Evolutionary conservation across 1,139 yeast genomes (phyloP).

Genomic region (Geotrichum bryndzae): DNA sequence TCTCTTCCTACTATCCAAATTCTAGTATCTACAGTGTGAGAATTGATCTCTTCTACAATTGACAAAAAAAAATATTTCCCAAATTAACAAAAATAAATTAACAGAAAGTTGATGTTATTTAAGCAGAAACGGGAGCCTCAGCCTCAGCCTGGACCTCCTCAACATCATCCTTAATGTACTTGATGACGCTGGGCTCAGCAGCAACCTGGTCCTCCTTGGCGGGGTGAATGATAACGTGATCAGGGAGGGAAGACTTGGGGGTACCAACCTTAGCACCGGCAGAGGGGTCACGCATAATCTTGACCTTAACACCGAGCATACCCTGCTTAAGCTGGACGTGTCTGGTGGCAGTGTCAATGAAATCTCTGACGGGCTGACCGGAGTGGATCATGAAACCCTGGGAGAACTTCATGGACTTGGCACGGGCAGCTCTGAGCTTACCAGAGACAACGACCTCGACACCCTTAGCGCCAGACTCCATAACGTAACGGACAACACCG

Average conservation of each 20-base stretch:
- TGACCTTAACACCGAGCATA: slow-evolving; percentile 98
- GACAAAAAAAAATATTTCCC: background rate
- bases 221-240: slow-evolving; percentile 88
- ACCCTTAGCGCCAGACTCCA: slow-evolving; percentile 99
- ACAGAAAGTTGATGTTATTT: slow-evolving; percentile 3
- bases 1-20: background rate
- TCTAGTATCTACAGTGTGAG: background rate
- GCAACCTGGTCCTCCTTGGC: slow-evolving; percentile 95
- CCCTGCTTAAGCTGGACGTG: slow-evolving; percentile 99
- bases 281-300: slow-evolving; percentile 99
- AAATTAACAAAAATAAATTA: background rate
- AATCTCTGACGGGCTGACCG: slow-evolving; percentile 99
- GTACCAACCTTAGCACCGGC: slow-evolving; percentile 77
- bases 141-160: slow-evolving; percentile 22
- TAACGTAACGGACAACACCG: slow-evolving; percentile 99
- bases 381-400: slow-evolving; percentile 99
- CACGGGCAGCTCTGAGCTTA: slow-evolving; percentile 99
- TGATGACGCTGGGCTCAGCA: slow-evolving; percentile 71
- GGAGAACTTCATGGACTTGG: slow-evolving; percentile 99
- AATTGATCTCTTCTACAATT: background rate
- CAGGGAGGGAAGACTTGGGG: slow-evolving; percentile 79
- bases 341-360: slow-evolving; percentile 98
- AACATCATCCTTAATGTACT: slow-evolving; percentile 31
- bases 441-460: slow-evolving; percentile 99
- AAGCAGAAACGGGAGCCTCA: slow-evolving; percentile 18